Evolutionary conservation across 768 basidiomycete species (phyloP), one percentile per base, ranked within the genome.

Genomic region (Nidularia sp.): DNA sequence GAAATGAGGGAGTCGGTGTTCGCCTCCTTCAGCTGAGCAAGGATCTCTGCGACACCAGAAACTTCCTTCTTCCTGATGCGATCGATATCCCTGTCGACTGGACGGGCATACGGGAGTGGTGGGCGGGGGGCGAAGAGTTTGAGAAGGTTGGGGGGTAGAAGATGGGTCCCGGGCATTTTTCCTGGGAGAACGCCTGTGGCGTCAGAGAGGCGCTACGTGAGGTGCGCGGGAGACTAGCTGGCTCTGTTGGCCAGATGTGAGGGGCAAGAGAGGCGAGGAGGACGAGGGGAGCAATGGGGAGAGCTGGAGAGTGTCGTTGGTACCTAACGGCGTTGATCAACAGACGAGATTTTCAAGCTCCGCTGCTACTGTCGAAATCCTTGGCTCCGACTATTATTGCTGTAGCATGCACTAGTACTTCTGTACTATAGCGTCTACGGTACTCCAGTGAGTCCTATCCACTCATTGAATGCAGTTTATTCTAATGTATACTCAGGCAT

Each of bases 51-150:
- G n/a, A 97, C 88, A 33, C 93, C 94, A 8, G 63, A 55, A 22
- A 97, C 84, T 62, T 80, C 68, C 69, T 95, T 91, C 48, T 68
- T 64, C 34, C 72, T 78, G 53, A 93, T 77, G 33, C 84, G 83
- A 69, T 90, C 82, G 35, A 90, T 84, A 64, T 97, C 92, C 59
- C 74, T 85, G 65, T 90, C 93, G 34, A 92, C 77, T 0, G 96
- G 94, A 6, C 93, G 86, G 32, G 85, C 62, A 65, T 93, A 98
- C 0, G 89, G 88, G 3, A 98, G 80, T 2, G 88, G 90, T 1
- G 96, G 93, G 5, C 97, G 85, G 3, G 97, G 94, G 0, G 93
- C 88, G 67, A 98, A 99, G 58, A 98, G 87, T 67, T 96, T 94
- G 68, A 98, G 85, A 49, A 99, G 83, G 70, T 98, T 97, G 2